These are phyloP conservation scores for Vaccinium vitisidaea DNA, from an alignment of 148 eudicot species.

Conservation along the genomic window DNA sequence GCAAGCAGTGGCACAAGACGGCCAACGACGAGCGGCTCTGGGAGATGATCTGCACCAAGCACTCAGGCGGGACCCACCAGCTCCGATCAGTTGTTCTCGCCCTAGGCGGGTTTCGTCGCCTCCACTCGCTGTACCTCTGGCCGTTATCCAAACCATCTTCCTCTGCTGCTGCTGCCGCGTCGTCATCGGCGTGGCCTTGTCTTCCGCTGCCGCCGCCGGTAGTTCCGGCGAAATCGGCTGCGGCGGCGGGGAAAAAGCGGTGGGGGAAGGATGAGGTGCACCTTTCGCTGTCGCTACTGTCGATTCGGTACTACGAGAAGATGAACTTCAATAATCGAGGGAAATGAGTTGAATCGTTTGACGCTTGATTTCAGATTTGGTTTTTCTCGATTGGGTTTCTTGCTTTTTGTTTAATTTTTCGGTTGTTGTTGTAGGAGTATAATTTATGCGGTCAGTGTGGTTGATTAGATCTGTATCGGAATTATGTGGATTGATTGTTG, in stretches of 20 bases:
- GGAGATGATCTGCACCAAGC: constrained; percentile 84
- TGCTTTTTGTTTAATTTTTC: neutral
- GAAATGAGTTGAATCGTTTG: constrained; percentile 19
- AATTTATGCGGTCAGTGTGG: neutral
- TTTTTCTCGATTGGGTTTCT: neutral
- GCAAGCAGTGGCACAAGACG: constrained; percentile 63
- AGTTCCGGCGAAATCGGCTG: constrained; percentile 15
- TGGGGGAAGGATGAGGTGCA: constrained; percentile 91
- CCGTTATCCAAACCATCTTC: constrained; percentile 48
- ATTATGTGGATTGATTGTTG: neutral
- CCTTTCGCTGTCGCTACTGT: constrained; percentile 67
- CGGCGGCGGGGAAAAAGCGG: constrained; percentile 27
- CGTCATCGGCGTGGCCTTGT: constrained; percentile 38
- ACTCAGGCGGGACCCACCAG: constrained; percentile 43
- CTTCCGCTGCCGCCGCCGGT: constrained; percentile 29
- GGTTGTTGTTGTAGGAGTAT: neutral
- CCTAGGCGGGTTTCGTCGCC: constrained; percentile 79
- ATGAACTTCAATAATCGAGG: constrained; percentile 49
- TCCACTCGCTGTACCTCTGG: constrained; percentile 62
- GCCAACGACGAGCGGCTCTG: constrained; percentile 80
- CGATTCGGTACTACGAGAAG: constrained; percentile 74
- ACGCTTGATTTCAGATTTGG: neutral
- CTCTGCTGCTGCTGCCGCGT: constrained; percentile 10
- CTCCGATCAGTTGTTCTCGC: constrained; percentile 74
- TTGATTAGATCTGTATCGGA: constrained; percentile 1